phyloP scores from a whole-genome alignment of 768 basidiomycete genomes.

The Trametes sanguinea region DNA sequence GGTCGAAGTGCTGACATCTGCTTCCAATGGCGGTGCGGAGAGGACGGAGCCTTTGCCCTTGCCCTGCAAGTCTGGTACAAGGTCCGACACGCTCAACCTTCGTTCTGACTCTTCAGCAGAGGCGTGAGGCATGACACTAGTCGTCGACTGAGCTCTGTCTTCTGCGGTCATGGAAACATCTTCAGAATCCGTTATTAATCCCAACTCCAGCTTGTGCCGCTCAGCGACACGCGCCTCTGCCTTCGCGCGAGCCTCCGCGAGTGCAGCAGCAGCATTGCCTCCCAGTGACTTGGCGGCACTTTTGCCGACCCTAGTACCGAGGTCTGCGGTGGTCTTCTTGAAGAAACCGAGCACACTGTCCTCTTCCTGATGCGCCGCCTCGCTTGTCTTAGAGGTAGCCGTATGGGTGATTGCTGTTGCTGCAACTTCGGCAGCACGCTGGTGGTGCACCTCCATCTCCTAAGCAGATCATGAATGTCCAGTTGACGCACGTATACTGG shows the following conservation, averaged over 20 bases:
- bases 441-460: background rate
- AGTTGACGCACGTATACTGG: too few relatives aligned
- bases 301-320: conserved; percentile 60
- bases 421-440: background rate
- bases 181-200: conserved; percentile 1
- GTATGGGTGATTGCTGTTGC: background rate
- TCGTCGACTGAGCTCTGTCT: background rate
- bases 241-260: conserved; percentile 66
- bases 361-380: conserved; percentile 27
- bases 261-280: conserved; percentile 54
- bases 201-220: conserved; percentile 50
- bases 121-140: background rate
- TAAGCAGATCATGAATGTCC: background rate
- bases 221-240: conserved; percentile 73
- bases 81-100: conserved; percentile 61
- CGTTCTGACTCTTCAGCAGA: conserved; percentile 25
- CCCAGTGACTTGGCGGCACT: conserved; percentile 65
- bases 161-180: conserved; percentile 14
- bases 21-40: background rate
- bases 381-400: conserved; percentile 5
- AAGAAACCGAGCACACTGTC: conserved; percentile 63
- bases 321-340: conserved; percentile 70
- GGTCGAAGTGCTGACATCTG: conserved; percentile 45
- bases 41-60: conserved; percentile 19
- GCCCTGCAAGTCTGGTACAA: conserved; percentile 37